A percentile compares a stretch with the other conserved stretches of the same genome.
phyloP scores from a whole-genome alignment of 345 rosid genomes.

The Gossypium herbaceum region DNA sequence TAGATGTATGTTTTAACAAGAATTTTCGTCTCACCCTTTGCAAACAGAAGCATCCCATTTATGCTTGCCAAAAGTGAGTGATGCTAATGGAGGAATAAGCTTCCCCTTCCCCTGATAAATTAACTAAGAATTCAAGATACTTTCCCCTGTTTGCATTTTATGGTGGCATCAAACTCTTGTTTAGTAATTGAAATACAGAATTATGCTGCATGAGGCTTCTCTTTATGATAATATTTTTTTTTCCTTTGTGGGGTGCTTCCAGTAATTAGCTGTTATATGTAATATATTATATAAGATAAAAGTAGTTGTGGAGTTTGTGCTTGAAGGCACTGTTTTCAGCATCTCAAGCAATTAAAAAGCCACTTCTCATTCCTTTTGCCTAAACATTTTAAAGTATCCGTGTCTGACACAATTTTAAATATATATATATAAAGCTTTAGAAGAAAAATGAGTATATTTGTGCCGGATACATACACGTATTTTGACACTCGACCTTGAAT shows the following conservation, averaged over 20 bases:
- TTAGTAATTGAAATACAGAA: neutral
- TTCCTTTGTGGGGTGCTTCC: neutral
- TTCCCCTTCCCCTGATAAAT: neutral
- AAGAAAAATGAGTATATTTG: too few species aligned
- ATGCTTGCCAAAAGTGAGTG: neutral
- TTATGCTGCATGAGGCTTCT: neutral
- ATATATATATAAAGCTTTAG: too few species aligned
- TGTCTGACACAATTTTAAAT: too few species aligned
- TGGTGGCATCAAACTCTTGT: neutral
- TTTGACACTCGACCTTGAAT: too few species aligned
- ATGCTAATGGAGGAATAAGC: constrained; percentile 23
- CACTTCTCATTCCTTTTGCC: neutral
- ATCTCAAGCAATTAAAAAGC: neutral
- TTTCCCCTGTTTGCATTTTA: neutral
- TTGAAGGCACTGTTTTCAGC: neutral
- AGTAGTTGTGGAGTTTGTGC: neutral
- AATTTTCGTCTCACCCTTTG: neutral
- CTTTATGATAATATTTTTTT: neutral
- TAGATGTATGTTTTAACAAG: neutral
- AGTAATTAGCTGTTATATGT: neutral
- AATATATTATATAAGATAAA: neutral
- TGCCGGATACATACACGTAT: too few species aligned
- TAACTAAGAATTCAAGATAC: neutral
- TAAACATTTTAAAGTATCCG: neutral
- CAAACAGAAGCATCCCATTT: constrained; percentile 1